Conservation (phyloP, 2,329 filamentous ascomycete genomes). For the Claviceps monticola region DNA sequence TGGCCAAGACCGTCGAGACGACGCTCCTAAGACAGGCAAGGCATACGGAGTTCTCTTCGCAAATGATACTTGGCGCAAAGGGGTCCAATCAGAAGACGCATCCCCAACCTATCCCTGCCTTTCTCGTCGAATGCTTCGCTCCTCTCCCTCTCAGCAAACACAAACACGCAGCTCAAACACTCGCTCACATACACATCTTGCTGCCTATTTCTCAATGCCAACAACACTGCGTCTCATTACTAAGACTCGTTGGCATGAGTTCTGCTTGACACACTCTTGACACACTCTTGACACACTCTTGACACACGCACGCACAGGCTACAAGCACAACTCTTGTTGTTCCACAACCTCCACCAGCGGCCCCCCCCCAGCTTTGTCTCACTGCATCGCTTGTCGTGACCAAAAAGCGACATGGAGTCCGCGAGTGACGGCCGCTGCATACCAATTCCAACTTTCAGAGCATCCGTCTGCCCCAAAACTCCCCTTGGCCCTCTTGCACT, state of each 20-base stretch:
- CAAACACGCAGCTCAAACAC: neutral
- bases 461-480: neutral
- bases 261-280: neutral
- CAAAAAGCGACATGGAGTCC: neutral
- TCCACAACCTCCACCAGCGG: neutral
- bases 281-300: no score
- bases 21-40: neutral
- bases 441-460: neutral
- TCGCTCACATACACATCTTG: neutral
- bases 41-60: neutral
- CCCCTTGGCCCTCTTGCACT: neutral
- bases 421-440: neutral
- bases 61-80: neutral
- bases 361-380: slow-evolving; percentile 3
- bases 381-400: neutral
- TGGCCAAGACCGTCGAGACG: neutral
- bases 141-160: neutral
- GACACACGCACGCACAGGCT: neutral
- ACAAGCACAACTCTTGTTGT: neutral
- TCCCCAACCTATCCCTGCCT: neutral
- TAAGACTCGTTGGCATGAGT: neutral
- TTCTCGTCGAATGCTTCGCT: neutral
- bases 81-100: neutral
- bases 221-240: neutral
- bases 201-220: neutral